Evolutionary conservation across 768 basidiomycete species (phyloP), one percentile per base, ranked within the genome.

Genomic region (Pluteus cervinus): DNA sequence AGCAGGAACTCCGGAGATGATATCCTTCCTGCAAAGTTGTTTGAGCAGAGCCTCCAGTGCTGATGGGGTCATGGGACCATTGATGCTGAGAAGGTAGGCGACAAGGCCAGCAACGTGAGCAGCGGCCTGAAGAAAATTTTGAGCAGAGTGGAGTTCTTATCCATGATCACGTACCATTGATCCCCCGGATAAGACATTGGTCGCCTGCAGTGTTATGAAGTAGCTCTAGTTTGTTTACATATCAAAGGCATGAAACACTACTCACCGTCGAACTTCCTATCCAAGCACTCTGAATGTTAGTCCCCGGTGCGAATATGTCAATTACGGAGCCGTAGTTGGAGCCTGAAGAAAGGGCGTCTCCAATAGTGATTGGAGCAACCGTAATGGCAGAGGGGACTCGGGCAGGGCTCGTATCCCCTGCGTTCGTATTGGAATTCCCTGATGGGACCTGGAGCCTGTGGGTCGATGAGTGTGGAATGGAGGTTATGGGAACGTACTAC

Each of bases 71-170:
- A 37, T 14, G 5, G 43, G 10, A 14, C 46, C 41, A 11, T 39
- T 24, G 29, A 45, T 9, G 22, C 39, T 32, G 17, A 47, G 21
- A 9, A 42, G 31, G 34, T 49, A 52, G 2, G 50, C 50, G 6
- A 43, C 15, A 15, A 51, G 40, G 11, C 50, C 50, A 4, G 50
- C 47, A 29, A 51, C 47, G 24, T 48, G 45, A 12, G 50, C 38
- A 8, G 47, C 42, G 10, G 47, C 46, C 50, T 41, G 34, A 11
- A 4, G 15, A n/a, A n/a, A 25, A 18, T 31, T 23, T 22, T 10
- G 10, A 7, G 2, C 15, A 29, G 33, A 40, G 30, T 10, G 9
- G 3, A 29, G 4, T n/a, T n/a, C 31, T 5, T 33, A 26, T 17
- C 12, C 10, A 20, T 24, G 24, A 32, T 25, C 9, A 18, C 35